Evolutionary conservation across 2,329 filamentous ascomycete species (phyloP).

Genomic region (Aspergillus sp.): DNA sequence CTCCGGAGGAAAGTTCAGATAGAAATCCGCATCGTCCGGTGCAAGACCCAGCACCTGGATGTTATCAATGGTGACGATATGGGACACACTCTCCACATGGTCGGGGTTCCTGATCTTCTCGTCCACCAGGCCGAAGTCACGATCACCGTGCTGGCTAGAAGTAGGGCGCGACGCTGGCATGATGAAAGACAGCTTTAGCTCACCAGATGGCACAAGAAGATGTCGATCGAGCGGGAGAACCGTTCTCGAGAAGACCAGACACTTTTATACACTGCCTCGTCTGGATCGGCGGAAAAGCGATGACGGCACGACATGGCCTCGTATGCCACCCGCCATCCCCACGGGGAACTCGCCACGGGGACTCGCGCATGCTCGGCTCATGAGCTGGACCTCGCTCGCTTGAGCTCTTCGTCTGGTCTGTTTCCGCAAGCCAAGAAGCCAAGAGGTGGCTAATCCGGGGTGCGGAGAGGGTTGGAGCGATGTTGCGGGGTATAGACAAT

Average conservation of each 20-base stretch:
- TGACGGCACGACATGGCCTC: no score
- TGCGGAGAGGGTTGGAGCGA: no score
- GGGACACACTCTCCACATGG: conserved; percentile 9
- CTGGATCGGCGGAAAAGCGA: no score
- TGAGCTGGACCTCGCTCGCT: not conserved
- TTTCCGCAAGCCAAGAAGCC: no score
- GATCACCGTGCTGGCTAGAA: not conserved
- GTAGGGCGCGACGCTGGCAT: not conserved
- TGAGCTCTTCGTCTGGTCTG: not conserved
- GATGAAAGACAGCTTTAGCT: not conserved
- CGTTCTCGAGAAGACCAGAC: no score
- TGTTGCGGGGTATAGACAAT: no score
- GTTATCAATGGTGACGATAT: conserved; percentile 24
- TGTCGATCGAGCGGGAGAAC: no score
- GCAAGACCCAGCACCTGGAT: conserved; percentile 29
- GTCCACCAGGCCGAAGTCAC: conserved; percentile 3
- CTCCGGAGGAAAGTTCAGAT: conserved; percentile 22
- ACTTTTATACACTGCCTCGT: no score
- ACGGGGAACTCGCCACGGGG: no score
- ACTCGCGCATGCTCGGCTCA: no score
- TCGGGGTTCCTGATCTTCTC: conserved; percentile 7
- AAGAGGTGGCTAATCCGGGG: not conserved
- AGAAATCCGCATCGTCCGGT: conserved; percentile 31
- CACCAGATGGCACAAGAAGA: no score
- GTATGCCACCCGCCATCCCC: no score